Evolutionary conservation across 2,329 filamentous ascomycete genomes (phyloP).

Genomic region (Aspergillus pseudoviridinutans): DNA sequence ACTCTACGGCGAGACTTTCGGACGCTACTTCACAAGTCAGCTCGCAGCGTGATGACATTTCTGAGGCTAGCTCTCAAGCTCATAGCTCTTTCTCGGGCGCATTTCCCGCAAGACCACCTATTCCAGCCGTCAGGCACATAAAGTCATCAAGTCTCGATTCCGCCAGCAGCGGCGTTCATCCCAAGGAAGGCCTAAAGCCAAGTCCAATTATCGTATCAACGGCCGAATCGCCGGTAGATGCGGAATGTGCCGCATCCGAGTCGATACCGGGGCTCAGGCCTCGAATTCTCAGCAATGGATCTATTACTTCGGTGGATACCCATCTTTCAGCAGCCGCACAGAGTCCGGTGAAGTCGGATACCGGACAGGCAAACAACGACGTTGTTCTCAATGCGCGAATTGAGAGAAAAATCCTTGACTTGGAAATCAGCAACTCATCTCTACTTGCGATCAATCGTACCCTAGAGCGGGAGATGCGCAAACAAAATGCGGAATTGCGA

Average conservation of each 20-base stretch:
- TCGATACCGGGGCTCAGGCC: conserved; percentile 24
- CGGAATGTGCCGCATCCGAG: conserved; percentile 19
- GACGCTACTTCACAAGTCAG: conserved; percentile 19
- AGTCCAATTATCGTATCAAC: conserved; percentile 31
- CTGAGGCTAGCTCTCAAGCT: conserved; percentile 16
- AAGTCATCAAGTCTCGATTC: conserved; percentile 36
- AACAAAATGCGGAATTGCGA: conserved; percentile 83
- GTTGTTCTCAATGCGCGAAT: conserved; percentile 81
- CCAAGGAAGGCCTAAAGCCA: conserved; percentile 23
- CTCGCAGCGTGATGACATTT: conserved; percentile 19
- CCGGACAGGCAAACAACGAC: conserved; percentile 61
- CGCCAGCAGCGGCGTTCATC: conserved; percentile 10
- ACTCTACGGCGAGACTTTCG: conserved; percentile 21
- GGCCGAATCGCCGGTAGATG: conserved; percentile 17
- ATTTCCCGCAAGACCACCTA: conserved; percentile 10
- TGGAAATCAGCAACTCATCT: conserved; percentile 95
- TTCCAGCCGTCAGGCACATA: conserved; percentile 20
- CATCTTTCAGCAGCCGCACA: conserved; percentile 47
- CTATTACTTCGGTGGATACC: conserved; percentile 35
- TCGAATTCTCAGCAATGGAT: conserved; percentile 33
- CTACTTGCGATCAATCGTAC: conserved; percentile 92
- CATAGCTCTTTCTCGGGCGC: conserved; percentile 19
- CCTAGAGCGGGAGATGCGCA: conserved; percentile 83
- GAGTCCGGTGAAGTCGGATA: conserved; percentile 45
- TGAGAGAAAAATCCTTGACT: conserved; percentile 90